phyloP scores from a whole-genome alignment of 352 stramenopile species.

The Pythium sukuiense region DNA sequence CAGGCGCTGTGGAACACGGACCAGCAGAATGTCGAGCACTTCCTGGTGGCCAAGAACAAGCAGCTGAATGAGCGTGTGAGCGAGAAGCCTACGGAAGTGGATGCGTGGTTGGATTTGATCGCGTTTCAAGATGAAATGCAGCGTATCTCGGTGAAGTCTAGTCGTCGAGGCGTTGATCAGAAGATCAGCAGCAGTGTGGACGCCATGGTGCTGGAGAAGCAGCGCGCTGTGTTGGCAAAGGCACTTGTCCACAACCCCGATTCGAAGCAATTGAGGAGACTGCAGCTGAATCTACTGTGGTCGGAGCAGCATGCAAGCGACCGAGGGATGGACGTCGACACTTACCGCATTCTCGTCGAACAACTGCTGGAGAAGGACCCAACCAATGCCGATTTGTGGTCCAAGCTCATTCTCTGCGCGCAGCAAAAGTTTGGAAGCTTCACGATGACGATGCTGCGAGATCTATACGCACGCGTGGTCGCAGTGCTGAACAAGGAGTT shows the following conservation, averaged over 20 bases:
- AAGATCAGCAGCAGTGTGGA: constrained; percentile 28
- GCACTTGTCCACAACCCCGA: constrained; percentile 52
- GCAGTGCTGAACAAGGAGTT: constrained; percentile 44
- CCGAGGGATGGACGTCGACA: constrained; percentile 23
- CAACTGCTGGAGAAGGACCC: constrained; percentile 46
- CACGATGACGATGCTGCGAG: constrained; percentile 60
- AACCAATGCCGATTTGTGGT: constrained; percentile 56
- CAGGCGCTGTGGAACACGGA: constrained; percentile 47
- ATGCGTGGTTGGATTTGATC: constrained; percentile 71
- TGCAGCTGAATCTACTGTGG: constrained; percentile 54
- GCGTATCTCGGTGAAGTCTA: constrained; percentile 25
- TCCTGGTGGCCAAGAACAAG: constrained; percentile 58
- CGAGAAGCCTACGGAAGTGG: constrained; percentile 34
- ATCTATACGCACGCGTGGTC: constrained; percentile 70
- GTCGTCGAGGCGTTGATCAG: constrained; percentile 16
- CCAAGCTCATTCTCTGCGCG: constrained; percentile 43
- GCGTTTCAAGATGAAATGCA: constrained; percentile 69
- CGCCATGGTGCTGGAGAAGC: constrained; percentile 56
- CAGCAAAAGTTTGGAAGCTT: constrained; percentile 76
- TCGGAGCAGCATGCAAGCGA: constrained; percentile 21
- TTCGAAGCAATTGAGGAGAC: constrained; percentile 39
- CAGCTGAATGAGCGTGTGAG: constrained; percentile 31
- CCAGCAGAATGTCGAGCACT: constrained; percentile 63
- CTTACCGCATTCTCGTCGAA: constrained; percentile 49
- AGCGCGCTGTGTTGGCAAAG: constrained; percentile 57